These are phyloP conservation scores for Fraxinus excelsior DNA, from an alignment of 257 asterid species.

Conservation along the genomic window DNA sequence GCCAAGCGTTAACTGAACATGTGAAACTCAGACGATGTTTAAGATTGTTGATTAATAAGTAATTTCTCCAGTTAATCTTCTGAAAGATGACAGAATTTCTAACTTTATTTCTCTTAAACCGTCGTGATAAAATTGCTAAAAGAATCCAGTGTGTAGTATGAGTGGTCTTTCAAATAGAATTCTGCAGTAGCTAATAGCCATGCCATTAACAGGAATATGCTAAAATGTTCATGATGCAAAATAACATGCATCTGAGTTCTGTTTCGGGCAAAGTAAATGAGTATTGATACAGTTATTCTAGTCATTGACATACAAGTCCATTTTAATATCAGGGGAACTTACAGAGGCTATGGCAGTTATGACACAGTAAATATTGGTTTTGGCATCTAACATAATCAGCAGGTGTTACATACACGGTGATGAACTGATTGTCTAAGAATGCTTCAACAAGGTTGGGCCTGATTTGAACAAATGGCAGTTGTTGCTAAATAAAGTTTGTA, in stretches of 20 bases:
- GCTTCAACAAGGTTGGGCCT: not conserved
- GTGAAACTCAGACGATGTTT: not conserved
- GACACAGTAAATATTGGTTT: not conserved
- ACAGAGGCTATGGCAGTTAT: not conserved
- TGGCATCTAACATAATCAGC: not conserved
- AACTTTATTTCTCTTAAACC: not conserved
- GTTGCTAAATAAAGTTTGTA: not conserved
- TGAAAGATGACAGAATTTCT: not conserved
- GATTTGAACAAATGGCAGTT: not conserved
- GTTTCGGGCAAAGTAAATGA: not conserved
- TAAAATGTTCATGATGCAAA: not conserved
- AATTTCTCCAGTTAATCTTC: not conserved
- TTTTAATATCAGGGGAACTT: constrained; percentile 9
- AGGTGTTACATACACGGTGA: not conserved
- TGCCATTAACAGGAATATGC: not conserved
- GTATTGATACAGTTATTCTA: not conserved
- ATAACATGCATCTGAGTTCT: not conserved
- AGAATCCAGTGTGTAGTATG: not conserved
- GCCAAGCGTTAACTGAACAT: not conserved
- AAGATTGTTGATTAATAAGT: not conserved
- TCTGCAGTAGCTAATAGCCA: not conserved
- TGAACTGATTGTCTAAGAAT: not conserved
- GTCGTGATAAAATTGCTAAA: not conserved
- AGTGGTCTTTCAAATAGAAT: not conserved
- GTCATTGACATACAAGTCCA: not conserved